Base-by-base conservation (phyloP, 2,329 filamentous ascomycete species). In the Penicillium rolfsii region DNA sequence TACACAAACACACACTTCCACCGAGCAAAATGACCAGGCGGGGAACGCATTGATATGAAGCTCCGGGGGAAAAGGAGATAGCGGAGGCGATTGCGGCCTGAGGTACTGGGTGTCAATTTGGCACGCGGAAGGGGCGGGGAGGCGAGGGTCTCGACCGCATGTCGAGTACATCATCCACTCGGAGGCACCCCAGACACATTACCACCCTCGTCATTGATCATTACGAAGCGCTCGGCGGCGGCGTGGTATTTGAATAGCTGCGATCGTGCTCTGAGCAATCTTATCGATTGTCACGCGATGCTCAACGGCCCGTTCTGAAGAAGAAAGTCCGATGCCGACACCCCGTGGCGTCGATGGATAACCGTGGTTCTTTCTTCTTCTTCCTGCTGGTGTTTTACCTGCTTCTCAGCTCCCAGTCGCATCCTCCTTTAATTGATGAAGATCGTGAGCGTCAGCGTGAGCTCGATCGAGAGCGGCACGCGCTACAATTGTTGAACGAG, bases 381-480 rank as follows among this genome's bases (percentile, higher is more conserved):
- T 72, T 85, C 60, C 64, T 85, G 66, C 71, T 85, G 67, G 73
- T 84, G 38, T 76, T 83, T 62, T 84, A 84, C 74, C 77, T 85
- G 58, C 79, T 85, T 63, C 75, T 84, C 59, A 81, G 80, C 53
- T 82, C 81, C 3, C 79, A 82, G 63, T 75, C 75, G 33, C 79
- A 76, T 64, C 69, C 76, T 28, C 76, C 73, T 14, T 67, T 76
- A 59, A 71, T 78, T 54, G 72, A 77, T 53, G 76, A 79, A 56
- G 75, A 77, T 61, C 75, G 74, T n/a, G 76, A 79, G 61, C 74
- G 80, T 55, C 80, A 84, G 59, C 78, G 82, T 63, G 77, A 82
- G 59, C 74, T 86, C 57, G 75, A 76, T 19, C 77, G 81, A 63
- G 84, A 87, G 73, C 79, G 80, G 67, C 74, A 79, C 63, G 80